A percentile compares a stretch with the other conserved stretches of the same genome.
phyloP scores from a whole-genome alignment of 768 basidiomycete genomes.

The Ramaria rubella region DNA sequence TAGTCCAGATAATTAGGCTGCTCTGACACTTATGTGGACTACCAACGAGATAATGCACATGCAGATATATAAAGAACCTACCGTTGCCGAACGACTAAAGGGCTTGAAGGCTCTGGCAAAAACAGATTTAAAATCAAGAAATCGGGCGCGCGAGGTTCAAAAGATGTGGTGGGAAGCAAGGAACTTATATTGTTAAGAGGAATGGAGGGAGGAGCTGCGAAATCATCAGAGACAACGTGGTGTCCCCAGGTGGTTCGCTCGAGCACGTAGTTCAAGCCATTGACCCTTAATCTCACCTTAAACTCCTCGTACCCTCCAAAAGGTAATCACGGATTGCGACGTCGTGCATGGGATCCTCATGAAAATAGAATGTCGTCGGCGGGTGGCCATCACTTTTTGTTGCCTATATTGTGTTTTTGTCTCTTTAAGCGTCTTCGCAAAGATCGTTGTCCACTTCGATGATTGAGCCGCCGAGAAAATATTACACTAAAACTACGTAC shows the following conservation, averaged over 20 bases:
- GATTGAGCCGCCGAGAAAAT: constrained; percentile 13
- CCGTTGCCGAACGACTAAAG: neutral
- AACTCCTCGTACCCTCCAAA: constrained; percentile 74
- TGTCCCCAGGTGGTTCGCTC: too few species aligned
- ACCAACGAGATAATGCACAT: neutral
- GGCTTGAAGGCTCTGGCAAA: neutral
- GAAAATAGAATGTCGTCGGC: constrained; percentile 49
- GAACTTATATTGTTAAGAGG: too few species aligned
- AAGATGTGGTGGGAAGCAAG: neutral
- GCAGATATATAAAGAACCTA: neutral
- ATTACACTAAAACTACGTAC: constrained; percentile 44
- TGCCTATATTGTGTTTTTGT: constrained; percentile 37
- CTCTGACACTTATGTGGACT: neutral
- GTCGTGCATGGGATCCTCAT: constrained; percentile 72
- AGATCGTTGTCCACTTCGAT: constrained; percentile 42
- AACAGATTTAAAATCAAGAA: neutral
- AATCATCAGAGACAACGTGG: too few species aligned
- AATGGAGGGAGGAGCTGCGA: too few species aligned
- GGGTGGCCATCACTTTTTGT: constrained; percentile 22
- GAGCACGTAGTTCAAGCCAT: too few species aligned
- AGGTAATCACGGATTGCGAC: constrained; percentile 56
- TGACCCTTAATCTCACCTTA: constrained; percentile 46
- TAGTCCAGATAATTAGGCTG: neutral
- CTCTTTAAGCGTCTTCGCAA: constrained; percentile 46
- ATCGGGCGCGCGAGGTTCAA: neutral